Conservation (phyloP, 495 filamentous ascomycete species). For the Entonaema liquescens region DNA sequence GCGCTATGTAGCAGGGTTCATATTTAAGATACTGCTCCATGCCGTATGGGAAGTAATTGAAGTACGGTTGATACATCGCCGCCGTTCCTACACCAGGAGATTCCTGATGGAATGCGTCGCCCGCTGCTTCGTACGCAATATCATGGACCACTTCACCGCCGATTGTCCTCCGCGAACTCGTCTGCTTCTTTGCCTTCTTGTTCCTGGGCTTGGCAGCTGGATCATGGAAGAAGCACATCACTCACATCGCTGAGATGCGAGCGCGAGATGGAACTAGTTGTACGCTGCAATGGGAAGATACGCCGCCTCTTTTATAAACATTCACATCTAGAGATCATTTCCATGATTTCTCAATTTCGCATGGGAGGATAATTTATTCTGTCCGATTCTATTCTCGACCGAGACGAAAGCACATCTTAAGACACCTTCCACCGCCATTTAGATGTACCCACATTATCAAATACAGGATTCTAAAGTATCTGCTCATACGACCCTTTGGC, state of each 20-base stretch:
- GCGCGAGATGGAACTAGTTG: background rate
- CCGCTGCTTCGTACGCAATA: background rate
- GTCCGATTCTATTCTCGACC: constrained; percentile 18
- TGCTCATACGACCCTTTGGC: constrained; percentile 11
- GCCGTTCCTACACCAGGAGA: background rate
- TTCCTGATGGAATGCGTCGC: constrained; percentile 13
- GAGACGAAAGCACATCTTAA: constrained; percentile 15
- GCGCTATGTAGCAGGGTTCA: constrained; percentile 23
- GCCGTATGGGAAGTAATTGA: constrained; percentile 12
- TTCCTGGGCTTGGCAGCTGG: constrained; percentile 27
- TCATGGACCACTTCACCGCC: constrained; percentile 7
- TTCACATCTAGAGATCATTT: background rate
- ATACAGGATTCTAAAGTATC: constrained; percentile 13
- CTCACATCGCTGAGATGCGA: constrained; percentile 27
- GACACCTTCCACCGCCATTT: constrained; percentile 29
- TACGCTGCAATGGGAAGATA: background rate
- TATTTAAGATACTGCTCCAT: constrained; percentile 17
- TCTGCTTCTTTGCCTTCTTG: constrained; percentile 17
- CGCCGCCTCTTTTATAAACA: constrained; percentile 10
- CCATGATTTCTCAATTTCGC: background rate
- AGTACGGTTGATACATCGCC: constrained; percentile 14
- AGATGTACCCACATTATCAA: constrained; percentile 20
- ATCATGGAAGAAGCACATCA: constrained; percentile 35
- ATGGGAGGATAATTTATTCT: constrained; percentile 11
- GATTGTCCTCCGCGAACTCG: background rate